A percentile compares a stretch with the other conserved stretches of the same genome.
phyloP scores from a whole-genome alignment of 73 alveolate genomes.

The Uronychia setigera region DNA sequence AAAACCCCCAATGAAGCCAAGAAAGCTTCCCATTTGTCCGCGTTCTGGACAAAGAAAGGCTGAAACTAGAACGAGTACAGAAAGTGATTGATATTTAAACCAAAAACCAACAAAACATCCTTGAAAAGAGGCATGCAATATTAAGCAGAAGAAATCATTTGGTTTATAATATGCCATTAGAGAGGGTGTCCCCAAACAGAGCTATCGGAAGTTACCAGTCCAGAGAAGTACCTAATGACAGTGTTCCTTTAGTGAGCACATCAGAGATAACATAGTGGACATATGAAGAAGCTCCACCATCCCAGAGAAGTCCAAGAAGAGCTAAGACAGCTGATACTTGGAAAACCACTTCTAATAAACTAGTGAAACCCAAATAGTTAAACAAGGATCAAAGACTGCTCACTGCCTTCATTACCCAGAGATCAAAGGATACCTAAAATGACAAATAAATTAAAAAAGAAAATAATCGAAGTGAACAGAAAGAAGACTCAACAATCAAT shows the following conservation, averaged over 20 bases:
- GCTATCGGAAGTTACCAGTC: not conserved
- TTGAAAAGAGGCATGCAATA: not conserved
- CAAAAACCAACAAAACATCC: not conserved
- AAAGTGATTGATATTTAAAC: not conserved
- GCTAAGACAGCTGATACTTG: too few relatives aligned
- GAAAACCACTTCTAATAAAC: too few relatives aligned
- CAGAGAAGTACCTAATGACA: not conserved
- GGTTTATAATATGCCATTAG: not conserved
- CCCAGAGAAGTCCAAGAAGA: not conserved
- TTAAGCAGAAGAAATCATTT: not conserved
- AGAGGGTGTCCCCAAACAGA: not conserved
- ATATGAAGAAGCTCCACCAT: not conserved
- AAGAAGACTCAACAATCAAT: too few relatives aligned
- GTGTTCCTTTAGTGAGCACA: not conserved
- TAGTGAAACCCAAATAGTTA: too few relatives aligned
- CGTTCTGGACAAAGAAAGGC: not conserved
- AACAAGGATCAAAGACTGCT: too few relatives aligned
- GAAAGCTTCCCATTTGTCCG: not conserved
- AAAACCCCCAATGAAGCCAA: too few relatives aligned
- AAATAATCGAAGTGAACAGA: too few relatives aligned
- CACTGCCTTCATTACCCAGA: too few relatives aligned
- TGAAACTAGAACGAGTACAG: not conserved
- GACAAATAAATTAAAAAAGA: too few relatives aligned
- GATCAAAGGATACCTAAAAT: too few relatives aligned
- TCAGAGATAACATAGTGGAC: not conserved